A percentile compares a stretch with the other conserved stretches of the same genome.
Evolutionary conservation across 2,329 filamentous ascomycete species (phyloP).

Genomic region (Colletotrichum sp.): DNA sequence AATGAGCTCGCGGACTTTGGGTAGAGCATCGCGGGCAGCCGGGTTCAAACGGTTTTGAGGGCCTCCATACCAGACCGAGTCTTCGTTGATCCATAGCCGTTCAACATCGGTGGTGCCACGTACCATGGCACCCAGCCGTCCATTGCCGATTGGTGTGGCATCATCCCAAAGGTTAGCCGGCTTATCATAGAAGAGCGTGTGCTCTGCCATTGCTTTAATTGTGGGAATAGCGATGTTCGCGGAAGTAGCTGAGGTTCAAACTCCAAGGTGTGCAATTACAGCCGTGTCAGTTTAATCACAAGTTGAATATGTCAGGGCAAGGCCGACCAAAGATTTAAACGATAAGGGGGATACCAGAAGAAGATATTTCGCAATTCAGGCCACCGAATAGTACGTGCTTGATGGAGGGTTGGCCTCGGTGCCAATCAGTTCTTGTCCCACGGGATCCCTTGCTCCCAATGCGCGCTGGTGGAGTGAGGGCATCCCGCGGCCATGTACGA

Average conservation of each 20-base stretch:
- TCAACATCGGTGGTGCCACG: constrained; percentile 38
- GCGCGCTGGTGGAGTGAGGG: neutral
- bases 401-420: neutral
- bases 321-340: accelerated
- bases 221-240: neutral
- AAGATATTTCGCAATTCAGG: neutral
- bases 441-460: neutral
- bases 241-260: no score
- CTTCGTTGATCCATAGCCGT: constrained; percentile 47
- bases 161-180: neutral
- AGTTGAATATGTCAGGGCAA: neutral
- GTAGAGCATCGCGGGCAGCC: constrained; percentile 23
- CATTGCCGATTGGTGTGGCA: constrained; percentile 47
- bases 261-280: no score
- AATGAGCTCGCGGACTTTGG: neutral
- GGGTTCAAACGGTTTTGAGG: constrained; percentile 40
- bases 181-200: neutral
- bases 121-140: constrained; percentile 41
- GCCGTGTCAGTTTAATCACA: no score
- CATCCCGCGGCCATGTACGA: neutral
- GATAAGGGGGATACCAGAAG: neutral
- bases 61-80: constrained; percentile 48
- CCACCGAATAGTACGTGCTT: neutral
- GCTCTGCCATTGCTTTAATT: neutral
- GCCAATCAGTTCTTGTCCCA: neutral